Conservation (phyloP, 1,284 basidiomycete species). For the Ceratobasidium sp. region DNA sequence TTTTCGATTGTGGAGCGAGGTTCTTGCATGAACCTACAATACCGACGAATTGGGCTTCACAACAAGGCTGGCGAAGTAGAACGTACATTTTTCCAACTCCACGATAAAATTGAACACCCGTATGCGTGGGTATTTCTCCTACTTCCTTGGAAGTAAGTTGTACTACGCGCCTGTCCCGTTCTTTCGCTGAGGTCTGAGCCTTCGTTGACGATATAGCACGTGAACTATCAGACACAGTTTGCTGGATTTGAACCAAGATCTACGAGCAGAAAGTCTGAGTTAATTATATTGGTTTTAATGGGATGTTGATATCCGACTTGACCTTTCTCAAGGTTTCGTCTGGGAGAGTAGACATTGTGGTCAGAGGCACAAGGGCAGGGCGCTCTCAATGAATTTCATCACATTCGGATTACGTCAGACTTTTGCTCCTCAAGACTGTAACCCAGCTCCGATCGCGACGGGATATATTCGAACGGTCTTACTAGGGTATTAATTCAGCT, state of each 20-base stretch:
- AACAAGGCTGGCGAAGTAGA: neutral
- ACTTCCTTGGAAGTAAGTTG: constrained; percentile 85
- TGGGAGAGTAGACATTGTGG: constrained; percentile 72
- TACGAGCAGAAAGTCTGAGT: constrained; percentile 48
- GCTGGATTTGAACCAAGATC: constrained; percentile 91
- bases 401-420: too few species aligned
- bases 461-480: too few species aligned
- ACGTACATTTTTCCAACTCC: constrained; percentile 91
- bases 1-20: constrained; percentile 79
- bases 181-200: constrained; percentile 78
- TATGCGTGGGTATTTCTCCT: constrained; percentile 52
- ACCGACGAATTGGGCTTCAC: neutral
- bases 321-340: constrained; percentile 90
- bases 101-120: constrained; percentile 73
- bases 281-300: neutral
- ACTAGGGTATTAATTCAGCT: too few species aligned
- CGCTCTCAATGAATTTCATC: too few species aligned
- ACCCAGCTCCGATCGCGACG: too few species aligned
- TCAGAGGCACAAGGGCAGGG: neutral
- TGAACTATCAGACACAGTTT: constrained; percentile 81
- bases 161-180: constrained; percentile 85
- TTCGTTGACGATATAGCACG: constrained; percentile 71
- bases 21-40: constrained; percentile 83
- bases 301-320: neutral
- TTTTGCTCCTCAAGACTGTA: too few species aligned